phyloP scores from a whole-genome alignment of 768 basidiomycete genomes.

The Mycena albidolilacea region DNA sequence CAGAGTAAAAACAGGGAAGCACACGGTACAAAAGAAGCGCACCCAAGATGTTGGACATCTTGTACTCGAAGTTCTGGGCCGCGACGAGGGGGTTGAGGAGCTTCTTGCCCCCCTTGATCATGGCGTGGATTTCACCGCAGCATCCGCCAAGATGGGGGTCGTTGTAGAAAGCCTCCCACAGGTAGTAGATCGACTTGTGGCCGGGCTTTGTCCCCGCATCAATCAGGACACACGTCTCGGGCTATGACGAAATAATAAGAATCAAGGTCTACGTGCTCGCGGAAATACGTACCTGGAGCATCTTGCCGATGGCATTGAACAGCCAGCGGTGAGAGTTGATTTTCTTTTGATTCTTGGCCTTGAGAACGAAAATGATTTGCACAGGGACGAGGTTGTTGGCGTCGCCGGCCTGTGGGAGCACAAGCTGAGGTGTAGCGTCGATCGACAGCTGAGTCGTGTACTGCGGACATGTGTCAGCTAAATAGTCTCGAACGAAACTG shows the following conservation, averaged over 20 bases:
- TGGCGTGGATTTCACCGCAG: slow-evolving; percentile 96
- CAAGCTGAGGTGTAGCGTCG: slow-evolving; percentile 90
- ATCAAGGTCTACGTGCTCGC: slow-evolving; percentile 20
- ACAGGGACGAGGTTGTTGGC: slow-evolving; percentile 95
- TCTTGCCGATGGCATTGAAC: slow-evolving; percentile 92
- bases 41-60: slow-evolving; percentile 98
- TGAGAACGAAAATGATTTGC: slow-evolving; percentile 91
- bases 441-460: slow-evolving; percentile 98
- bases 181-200: slow-evolving; percentile 94
- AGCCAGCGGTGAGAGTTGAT: slow-evolving; percentile 97
- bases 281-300: slow-evolving; percentile 69
- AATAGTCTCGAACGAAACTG: neutral
- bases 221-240: slow-evolving; percentile 92
- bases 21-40: slow-evolving; percentile 33
- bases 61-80: slow-evolving; percentile 98
- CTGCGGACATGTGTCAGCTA: slow-evolving; percentile 53
- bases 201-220: slow-evolving; percentile 98
- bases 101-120: slow-evolving; percentile 94
- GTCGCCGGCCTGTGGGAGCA: slow-evolving; percentile 91
- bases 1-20: neutral
- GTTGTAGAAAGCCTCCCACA: slow-evolving; percentile 94
- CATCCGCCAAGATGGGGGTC: slow-evolving; percentile 86
- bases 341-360: slow-evolving; percentile 96
- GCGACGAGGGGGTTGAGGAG: slow-evolving; percentile 93
- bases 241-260: slow-evolving; percentile 58